Conservation (phyloP, 2,329 filamentous ascomycete species). For the Phaeosphaeriaceae sp. region DNA sequence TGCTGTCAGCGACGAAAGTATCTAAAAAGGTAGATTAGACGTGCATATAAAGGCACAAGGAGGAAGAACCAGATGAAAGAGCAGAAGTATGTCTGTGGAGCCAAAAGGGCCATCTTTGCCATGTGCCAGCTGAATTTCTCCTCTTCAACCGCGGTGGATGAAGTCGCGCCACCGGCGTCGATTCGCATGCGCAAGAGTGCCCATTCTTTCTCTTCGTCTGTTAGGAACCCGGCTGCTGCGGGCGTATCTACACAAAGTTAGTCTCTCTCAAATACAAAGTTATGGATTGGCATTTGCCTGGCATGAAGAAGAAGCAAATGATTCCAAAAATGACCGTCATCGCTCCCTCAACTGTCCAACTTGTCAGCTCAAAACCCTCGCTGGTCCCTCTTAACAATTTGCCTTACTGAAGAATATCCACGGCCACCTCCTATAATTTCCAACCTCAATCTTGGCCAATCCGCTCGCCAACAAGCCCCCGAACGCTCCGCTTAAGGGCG, state of each 20-base stretch:
- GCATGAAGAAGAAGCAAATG: slow-evolving; percentile 59
- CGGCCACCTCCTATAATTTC: slow-evolving; percentile 49
- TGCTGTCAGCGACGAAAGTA: background rate
- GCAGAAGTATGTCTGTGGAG: slow-evolving; percentile 50
- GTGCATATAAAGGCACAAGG: slow-evolving; percentile 54
- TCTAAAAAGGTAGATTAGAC: background rate
- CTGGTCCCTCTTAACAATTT: too few species aligned
- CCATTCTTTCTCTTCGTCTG: slow-evolving; percentile 33
- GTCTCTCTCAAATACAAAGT: background rate
- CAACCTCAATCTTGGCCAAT: slow-evolving; percentile 47
- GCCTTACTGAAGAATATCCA: slow-evolving; percentile 33
- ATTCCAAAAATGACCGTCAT: slow-evolving; percentile 48
- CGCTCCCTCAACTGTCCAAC: slow-evolving; percentile 44
- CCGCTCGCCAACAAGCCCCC: slow-evolving; percentile 54
- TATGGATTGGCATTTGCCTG: slow-evolving; percentile 30
- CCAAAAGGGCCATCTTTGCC: slow-evolving; percentile 43
- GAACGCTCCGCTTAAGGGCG: slow-evolving; percentile 51
- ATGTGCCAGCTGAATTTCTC: slow-evolving; percentile 53
- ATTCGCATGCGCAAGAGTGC: slow-evolving; percentile 36
- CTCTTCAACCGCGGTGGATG: slow-evolving; percentile 38
- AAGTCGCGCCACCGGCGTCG: slow-evolving; percentile 33
- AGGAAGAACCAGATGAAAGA: slow-evolving; percentile 43
- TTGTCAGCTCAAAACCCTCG: slow-evolving; percentile 5
- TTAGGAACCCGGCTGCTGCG: slow-evolving; percentile 42
- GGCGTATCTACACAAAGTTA: slow-evolving; percentile 43